Percentiles rank a stretch among this genome's conserved stretches.
These are phyloP conservation scores for Aspergillus funiculosus DNA, from an alignment of 495 filamentous ascomycete species.

Conservation along the genomic window DNA sequence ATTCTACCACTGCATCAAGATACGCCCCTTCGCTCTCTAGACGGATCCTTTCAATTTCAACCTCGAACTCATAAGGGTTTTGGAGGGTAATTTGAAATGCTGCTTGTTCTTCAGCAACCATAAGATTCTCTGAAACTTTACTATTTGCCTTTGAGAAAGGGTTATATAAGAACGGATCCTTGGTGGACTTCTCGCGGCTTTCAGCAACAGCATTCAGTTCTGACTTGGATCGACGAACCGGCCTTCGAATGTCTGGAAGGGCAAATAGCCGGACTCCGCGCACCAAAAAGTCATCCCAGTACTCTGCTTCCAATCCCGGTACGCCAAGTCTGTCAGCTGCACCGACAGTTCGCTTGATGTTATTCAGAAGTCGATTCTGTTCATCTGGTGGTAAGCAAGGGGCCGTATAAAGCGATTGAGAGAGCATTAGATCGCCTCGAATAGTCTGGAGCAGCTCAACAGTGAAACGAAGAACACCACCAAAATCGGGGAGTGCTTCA, in stretches of 20 bases:
- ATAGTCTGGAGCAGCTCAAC: constrained; percentile 75
- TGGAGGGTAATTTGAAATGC: constrained; percentile 78
- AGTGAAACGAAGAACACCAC: constrained; percentile 79
- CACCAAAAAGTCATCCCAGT: constrained; percentile 94
- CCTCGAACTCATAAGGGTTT: constrained; percentile 88
- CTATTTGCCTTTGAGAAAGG: constrained; percentile 69
- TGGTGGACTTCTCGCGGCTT: constrained; percentile 46
- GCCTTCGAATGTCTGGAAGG: constrained; percentile 46
- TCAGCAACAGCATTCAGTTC: constrained; percentile 61
- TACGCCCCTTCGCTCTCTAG: constrained; percentile 65
- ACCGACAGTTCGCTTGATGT: constrained; percentile 75
- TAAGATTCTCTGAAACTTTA: constrained; percentile 53
- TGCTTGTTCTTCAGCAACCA: constrained; percentile 71
- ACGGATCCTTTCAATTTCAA: constrained; percentile 78
- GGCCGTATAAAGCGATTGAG: constrained; percentile 37
- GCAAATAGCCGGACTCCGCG: constrained; percentile 68
- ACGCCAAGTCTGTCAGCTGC: constrained; percentile 70
- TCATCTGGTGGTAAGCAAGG: constrained; percentile 73
- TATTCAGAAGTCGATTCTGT: constrained; percentile 71
- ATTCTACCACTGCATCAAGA: constrained; percentile 60
- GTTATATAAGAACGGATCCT: constrained; percentile 89
- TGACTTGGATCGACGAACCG: constrained; percentile 64
- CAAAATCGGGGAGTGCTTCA: constrained; percentile 88
- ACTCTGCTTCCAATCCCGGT: constrained; percentile 65
- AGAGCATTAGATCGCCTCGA: constrained; percentile 67